Percentiles rank a stretch among this genome's conserved stretches.
phyloP scores from a whole-genome alignment of 768 basidiomycete genomes.

The Phylloporus rhodoxanthus region DNA sequence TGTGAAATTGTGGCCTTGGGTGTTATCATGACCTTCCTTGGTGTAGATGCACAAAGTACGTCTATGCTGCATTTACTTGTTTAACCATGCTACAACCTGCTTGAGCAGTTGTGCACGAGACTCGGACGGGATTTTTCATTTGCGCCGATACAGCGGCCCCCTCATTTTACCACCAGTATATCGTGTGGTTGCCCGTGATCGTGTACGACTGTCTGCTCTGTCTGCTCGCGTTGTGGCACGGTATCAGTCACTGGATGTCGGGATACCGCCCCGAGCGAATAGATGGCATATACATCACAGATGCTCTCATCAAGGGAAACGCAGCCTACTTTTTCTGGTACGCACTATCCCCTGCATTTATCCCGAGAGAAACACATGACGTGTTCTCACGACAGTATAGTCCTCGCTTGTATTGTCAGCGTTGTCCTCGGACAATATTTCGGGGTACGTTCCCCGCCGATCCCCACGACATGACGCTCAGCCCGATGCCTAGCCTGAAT shows the following conservation, averaged over 20 bases:
- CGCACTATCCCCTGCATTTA: neutral
- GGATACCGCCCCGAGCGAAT: neutral
- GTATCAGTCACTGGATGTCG: neutral
- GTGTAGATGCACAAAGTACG: conserved; percentile 2
- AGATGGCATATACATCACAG: conserved; percentile 2
- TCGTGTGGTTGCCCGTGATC: conserved; percentile 8
- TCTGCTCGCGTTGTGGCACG: conserved; percentile 5
- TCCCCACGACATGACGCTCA: neutral
- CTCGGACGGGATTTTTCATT: conserved; percentile 1
- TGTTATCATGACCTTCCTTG: conserved; percentile 4
- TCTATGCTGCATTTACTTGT: neutral
- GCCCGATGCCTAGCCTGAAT: neutral
- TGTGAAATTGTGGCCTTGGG: conserved; percentile 6
- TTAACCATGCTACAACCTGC: neutral
- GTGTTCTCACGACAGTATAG: conserved; percentile 4
- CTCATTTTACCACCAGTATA: conserved; percentile 1
- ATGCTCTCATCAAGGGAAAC: conserved; percentile 11
- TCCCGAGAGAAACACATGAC: neutral
- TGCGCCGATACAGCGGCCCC: neutral
- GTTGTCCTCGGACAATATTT: neutral
- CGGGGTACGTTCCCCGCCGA: neutral
- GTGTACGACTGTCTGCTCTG: conserved; percentile 3
- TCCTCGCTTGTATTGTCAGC: conserved; percentile 4
- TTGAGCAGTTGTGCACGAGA: conserved; percentile 7
- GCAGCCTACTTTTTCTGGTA: conserved; percentile 15